A percentile compares a stretch with the other conserved stretches of the same genome.
Evolutionary conservation across 1,139 yeast species (phyloP).

Genomic region (Pneumocystis carinii): DNA sequence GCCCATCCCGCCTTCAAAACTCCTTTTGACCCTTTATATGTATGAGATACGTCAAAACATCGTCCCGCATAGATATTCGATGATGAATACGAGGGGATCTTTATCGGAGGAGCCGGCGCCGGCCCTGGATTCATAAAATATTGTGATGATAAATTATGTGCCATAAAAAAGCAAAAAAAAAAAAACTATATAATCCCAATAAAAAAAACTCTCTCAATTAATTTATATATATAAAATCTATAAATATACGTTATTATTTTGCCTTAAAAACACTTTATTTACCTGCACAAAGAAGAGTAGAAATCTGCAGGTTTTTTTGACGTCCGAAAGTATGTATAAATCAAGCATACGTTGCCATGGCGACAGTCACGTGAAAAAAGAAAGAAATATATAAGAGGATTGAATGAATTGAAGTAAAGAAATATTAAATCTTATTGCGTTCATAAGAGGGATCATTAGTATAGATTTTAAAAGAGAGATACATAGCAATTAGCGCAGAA

Average conservation of each 20-base stretch:
- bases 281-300: too few species aligned
- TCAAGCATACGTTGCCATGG: too few species aligned
- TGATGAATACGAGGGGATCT: background rate
- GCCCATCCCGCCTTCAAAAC: constrained; percentile 57
- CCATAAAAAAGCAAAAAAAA: background rate
- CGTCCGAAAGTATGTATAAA: too few species aligned
- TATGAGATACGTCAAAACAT: background rate
- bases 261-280: too few species aligned
- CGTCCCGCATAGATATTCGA: background rate
- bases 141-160: constrained; percentile 6
- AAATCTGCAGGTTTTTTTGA: too few species aligned
- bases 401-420: background rate
- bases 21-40: constrained; percentile 3
- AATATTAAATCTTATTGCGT: background rate
- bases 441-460: constrained; percentile 8
- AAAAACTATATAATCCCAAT: too few species aligned
- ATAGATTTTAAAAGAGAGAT: constrained; percentile 24
- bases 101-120: background rate
- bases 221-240: too few species aligned
- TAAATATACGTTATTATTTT: too few species aligned
- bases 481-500: constrained; percentile 30
- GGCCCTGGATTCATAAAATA: constrained; percentile 3
- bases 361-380: too few species aligned
- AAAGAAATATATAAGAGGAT: background rate
- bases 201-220: too few species aligned